Evolutionary conservation across 1,284 basidiomycete species (phyloP).

Genomic region (Flammula alnicola): DNA sequence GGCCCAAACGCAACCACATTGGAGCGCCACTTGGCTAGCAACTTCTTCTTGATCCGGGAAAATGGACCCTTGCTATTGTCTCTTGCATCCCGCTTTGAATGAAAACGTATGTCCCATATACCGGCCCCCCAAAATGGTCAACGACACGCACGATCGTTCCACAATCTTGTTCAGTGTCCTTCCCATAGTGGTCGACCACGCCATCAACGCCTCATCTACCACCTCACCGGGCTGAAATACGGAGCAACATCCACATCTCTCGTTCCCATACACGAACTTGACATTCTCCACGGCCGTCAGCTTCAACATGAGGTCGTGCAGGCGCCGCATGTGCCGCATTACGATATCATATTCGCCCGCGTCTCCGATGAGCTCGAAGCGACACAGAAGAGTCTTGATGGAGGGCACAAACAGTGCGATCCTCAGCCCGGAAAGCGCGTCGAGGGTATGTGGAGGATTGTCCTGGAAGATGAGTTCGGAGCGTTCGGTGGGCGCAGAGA

Average conservation of each 20-base stretch:
- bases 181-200: conserved; percentile 25
- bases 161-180: conserved; percentile 21
- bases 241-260: conserved; percentile 24
- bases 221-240: conserved; percentile 14
- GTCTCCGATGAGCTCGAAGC: conserved; percentile 17
- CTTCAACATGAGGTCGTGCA: conserved; percentile 15
- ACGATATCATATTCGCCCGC: conserved; percentile 17
- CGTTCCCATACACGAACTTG: conserved; percentile 18
- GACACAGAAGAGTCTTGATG: conserved; percentile 19
- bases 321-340: conserved; percentile 17
- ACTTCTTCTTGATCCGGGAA: conserved; percentile 9
- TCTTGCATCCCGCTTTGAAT: conserved; percentile 15
- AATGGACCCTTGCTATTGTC: conserved; percentile 3
- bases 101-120: conserved; percentile 25
- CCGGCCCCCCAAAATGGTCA: conserved; percentile 21
- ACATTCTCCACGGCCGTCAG: conserved; percentile 17
- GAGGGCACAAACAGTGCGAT: conserved; percentile 20
- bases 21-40: conserved; percentile 13
- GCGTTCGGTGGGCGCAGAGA: conserved; percentile 16
- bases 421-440: conserved; percentile 20
- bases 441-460: conserved; percentile 10
- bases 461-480: conserved; percentile 17
- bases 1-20: background rate
- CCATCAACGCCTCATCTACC: conserved; percentile 18
- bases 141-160: conserved; percentile 16